Evolutionary conservation across 1,139 yeast genomes (phyloP), one percentile per base, ranked within the genome.

Genomic region (Candida labiduridarum): DNA sequence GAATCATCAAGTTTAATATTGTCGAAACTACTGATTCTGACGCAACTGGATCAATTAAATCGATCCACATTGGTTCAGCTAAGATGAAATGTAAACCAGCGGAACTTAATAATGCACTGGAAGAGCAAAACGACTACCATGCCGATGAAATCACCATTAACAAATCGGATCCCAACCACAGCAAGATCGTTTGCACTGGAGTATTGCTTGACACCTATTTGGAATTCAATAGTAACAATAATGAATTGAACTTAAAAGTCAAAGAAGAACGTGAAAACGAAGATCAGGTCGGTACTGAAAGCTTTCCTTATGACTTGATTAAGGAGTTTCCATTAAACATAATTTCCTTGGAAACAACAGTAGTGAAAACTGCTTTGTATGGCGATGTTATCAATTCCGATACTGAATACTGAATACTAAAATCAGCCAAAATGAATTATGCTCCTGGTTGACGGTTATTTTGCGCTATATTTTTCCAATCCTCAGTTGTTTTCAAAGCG

Each of bases 401-500:
- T 12, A 29, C 29, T 38, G 41, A 38, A 19, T 38, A 22, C 22
- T 38, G 27, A 38, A 6, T 9, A n/a, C n/a, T n/a, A n/a, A n/a
- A n/a, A n/a, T n/a, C n/a, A n/a, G n/a, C n/a, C n/a, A n/a, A n/a
- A n/a, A 31, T n/a, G 14, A 12, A 19, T 36, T 36, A 12, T 4
- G 41, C 12, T 36, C 9, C 27, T 36, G 41, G 41, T n/a, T 18
- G 29, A 10, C 9, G n/a, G 4, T 10, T 36, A 9, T 36, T 40
- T 18, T 46, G 44, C 11, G 53, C 56, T 30, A 54, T 30, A n/a
- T 60, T 64, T 49, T 73, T 74, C 83, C 83, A 79, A 51, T 73
- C 71, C 36, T 79, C 83, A 35, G 76, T 67, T 1, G 80, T 75
- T 45, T 68, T 71, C 53, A 78, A 63, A 0, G 83, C 79, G 41